Base-by-base conservation (phyloP, 352 stramenopile genomes). In the Phytophthora constricta region DNA sequence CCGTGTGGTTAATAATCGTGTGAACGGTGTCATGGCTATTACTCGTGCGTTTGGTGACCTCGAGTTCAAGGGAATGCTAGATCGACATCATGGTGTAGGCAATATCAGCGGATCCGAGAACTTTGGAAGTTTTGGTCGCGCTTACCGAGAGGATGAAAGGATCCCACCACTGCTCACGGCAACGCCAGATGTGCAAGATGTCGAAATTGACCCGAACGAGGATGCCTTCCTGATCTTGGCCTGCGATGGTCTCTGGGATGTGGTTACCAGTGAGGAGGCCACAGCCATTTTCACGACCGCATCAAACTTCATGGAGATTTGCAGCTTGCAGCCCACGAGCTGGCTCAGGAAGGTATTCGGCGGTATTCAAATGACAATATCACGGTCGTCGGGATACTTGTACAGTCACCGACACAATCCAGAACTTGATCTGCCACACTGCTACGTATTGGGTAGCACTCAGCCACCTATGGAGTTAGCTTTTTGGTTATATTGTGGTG, bases 11-110 rank as follows among this genome's bases (percentile, higher is more conserved):
- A 96, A 95, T 70, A 90, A 91, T 45, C 82, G 88, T 46, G 80
- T 96, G 45, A 95, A 96, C 41, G 84, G 87, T 43, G 81, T 93
- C 25, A 89, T 95, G 73, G 82, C 82, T n/a, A 91, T 97, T 68
- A 94, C 87, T 11, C 85, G 89, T 1, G 85, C 84, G 3, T 95
- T 97, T 46, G 88, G 88, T 0, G 87, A 95, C 49, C 69, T 96
- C 4, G 86, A 93, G 61, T 92, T 95, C 74, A 96, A 96, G 59
- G 82, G 74, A 2, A 58, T 80, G 42, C 41, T 87, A 1, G 33
- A 56, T 25, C 33, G 53, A 46, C 39, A 45, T 28, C 58, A 58
- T 23, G 61, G 65, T 5, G 34, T 62, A 14, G 51, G 58, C 17
- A 47, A 23, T 0, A 69, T 61, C 1, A 62, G 47, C n/a, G 65